Evolutionary conservation across 352 stramenopile species (phyloP), one percentile per base, ranked within the genome.

Genomic region (Globisporangium megalacanthum): DNA sequence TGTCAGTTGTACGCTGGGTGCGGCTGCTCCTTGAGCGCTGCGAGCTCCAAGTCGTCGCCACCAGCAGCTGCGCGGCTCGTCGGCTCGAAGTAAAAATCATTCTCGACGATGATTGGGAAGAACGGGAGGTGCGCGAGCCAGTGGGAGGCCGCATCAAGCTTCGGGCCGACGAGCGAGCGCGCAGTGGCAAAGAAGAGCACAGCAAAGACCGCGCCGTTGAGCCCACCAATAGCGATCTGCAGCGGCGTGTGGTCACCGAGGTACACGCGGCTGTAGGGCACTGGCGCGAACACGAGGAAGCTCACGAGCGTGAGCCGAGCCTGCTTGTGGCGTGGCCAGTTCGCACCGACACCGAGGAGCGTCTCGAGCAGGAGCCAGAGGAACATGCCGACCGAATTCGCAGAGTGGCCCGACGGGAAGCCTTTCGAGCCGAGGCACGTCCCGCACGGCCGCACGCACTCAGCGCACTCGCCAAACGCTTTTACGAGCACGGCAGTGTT

Each of bases 261-360:
- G 59, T 86, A 82, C 54, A 83, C 53, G 60, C 76, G 76, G 50
- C 73, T 82, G 67, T 80, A 86, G 0, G 76, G 76, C 5, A 86
- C 73, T 0, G 73, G 71, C 15, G 71, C 64, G 25, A 86, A 77
- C 37, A 86, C 47, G 29, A 74, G 51, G 15, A 72, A 13, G 20
- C 50, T 49, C 0, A 51, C 56, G 17, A 57, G 31, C 29, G 57
- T 63, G 14, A 52, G n/a, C 25, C 41, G 19, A 6, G 47, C 41
- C 39, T 78, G 68, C n/a, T 51, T 62, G 17, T 29, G 19, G 8
- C 39, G 19, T 9, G 59, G 54, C 64, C 64, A 74, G 41, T 48
- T 20, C 13, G 61, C 64, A 2, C 73, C 71, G 4, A 71, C 54
- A 19, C 76, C 73, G 17, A 75, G 37, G 17, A 75, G 20, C 51